Evolutionary conservation across 2,329 filamentous ascomycete genomes (phyloP).

Genomic region (Monosporascus cannonballus): DNA sequence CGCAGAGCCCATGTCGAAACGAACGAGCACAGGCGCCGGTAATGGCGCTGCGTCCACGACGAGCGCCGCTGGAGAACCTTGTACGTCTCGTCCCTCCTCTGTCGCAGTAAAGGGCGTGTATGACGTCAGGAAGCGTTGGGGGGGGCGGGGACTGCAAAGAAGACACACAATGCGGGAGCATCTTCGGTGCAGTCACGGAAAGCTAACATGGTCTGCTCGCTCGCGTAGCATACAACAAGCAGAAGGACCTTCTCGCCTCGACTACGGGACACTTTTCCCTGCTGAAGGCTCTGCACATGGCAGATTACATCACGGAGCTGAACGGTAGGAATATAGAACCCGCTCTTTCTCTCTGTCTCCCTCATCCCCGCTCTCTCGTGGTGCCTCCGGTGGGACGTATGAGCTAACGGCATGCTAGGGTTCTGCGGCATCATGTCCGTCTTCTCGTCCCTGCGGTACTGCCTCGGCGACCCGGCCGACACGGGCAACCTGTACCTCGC

Average conservation of each 20-base stretch:
- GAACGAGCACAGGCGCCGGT: conserved; percentile 43
- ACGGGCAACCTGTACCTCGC: conserved; percentile 72
- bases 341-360: neutral
- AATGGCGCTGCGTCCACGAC: conserved; percentile 42
- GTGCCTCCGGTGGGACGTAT: too few relatives aligned
- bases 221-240: conserved; percentile 61
- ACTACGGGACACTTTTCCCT: conserved; percentile 70
- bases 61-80: conserved; percentile 31
- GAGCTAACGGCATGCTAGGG: conserved; percentile 37
- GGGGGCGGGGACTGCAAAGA: too few relatives aligned
- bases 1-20: conserved; percentile 52
- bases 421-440: conserved; percentile 93
- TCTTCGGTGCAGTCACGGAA: neutral
- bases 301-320: conserved; percentile 77
- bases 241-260: conserved; percentile 64
- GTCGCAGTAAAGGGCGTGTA: too few relatives aligned
- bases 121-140: too few relatives aligned
- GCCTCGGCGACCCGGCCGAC: conserved; percentile 62
- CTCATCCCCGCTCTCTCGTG: too few relatives aligned
- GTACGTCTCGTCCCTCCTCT: conserved; percentile 26
- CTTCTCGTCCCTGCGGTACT: conserved; percentile 92
- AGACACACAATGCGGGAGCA: too few relatives aligned
- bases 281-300: conserved; percentile 65
- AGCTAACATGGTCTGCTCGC: neutral
- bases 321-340: conserved; percentile 48